These are phyloP conservation scores for Trichocladium uniseriatum DNA, from an alignment of 495 filamentous ascomycete genomes.

Conservation along the genomic window DNA sequence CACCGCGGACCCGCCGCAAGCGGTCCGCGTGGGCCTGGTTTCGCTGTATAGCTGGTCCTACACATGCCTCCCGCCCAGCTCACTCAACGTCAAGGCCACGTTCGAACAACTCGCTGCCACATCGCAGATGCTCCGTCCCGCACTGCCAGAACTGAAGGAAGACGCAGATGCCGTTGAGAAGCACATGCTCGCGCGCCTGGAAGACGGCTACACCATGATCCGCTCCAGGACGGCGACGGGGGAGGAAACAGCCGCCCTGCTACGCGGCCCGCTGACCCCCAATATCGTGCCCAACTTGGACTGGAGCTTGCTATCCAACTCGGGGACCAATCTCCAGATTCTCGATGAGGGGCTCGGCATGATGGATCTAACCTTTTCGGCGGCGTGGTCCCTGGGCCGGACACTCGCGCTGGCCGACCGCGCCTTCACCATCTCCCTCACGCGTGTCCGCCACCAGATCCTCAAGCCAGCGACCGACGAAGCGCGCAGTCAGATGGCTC, in stretches of 20 bases:
- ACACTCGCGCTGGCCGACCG: constrained; percentile 26
- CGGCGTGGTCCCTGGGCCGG: constrained; percentile 41
- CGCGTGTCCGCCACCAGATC: constrained; percentile 17
- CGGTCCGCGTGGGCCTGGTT: constrained; percentile 27
- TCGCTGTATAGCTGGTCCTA: constrained; percentile 42
- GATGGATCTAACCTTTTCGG: constrained; percentile 41
- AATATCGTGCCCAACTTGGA: constrained; percentile 6
- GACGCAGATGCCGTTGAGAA: neutral
- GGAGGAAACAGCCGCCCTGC: constrained; percentile 32
- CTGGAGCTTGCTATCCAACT: constrained; percentile 13
- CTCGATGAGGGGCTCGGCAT: constrained; percentile 34
- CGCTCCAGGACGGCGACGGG: constrained; percentile 31
- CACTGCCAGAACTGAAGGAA: too few relatives aligned
- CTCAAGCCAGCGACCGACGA: neutral
- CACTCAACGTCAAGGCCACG: constrained; percentile 24
- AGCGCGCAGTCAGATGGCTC: neutral
- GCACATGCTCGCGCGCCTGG: constrained; percentile 14
- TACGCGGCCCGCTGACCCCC: constrained; percentile 36
- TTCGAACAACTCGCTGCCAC: constrained; percentile 17
- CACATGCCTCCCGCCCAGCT: constrained; percentile 27
- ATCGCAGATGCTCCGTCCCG: too few relatives aligned
- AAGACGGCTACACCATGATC: constrained; percentile 34
- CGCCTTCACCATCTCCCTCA: constrained; percentile 21
- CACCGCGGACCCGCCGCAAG: neutral
- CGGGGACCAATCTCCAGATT: constrained; percentile 33